phyloP scores from a whole-genome alignment of 805 yeast genomes.

The Sugiyamaella floridensis region DNA sequence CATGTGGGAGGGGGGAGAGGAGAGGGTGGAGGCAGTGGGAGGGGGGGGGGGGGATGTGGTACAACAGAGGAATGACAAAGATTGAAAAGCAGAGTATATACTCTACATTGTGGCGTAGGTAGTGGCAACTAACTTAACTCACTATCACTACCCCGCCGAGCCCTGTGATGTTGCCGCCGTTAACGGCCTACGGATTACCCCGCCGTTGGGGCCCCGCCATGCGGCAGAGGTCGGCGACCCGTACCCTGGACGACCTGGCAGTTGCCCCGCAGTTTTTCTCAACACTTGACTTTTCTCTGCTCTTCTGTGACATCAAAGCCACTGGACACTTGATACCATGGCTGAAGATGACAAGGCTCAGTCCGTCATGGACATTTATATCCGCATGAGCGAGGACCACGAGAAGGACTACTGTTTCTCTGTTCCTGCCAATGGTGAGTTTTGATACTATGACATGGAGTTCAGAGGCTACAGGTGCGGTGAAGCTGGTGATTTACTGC shows the following conservation, averaged over 20 bases:
- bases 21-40: no score
- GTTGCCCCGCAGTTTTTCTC: background rate
- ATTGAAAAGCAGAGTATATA: no score
- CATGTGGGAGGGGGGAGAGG: no score
- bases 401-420: constrained; percentile 89
- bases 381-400: constrained; percentile 76
- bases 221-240: background rate
- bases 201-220: background rate
- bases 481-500: no score
- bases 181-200: background rate
- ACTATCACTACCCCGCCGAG: no score
- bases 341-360: constrained; percentile 7
- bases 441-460: no score
- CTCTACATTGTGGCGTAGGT: no score
- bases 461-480: no score
- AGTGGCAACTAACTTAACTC: no score
- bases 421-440: constrained; percentile 40
- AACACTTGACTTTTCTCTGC: background rate
- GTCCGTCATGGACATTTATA: constrained; percentile 38
- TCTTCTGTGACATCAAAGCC: background rate
- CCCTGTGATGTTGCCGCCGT: no score
- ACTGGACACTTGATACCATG: background rate
- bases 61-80: no score
- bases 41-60: no score
- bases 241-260: background rate